Conservation (phyloP, 179 eudicot species). For the Nepenthes alata region DNA sequence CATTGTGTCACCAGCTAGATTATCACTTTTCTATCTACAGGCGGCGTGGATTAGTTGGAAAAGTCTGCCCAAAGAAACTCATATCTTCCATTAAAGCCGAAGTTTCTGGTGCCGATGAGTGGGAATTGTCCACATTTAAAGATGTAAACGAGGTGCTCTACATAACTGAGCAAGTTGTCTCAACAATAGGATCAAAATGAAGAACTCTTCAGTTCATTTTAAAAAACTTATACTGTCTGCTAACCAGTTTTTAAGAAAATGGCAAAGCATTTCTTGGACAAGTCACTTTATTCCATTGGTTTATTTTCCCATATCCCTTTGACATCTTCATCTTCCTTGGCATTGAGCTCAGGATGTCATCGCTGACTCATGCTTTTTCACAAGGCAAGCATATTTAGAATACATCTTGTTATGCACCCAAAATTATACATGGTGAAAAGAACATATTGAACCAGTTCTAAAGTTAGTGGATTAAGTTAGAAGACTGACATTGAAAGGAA, state of each 20-base stretch:
- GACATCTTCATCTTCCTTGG: slow-evolving; percentile 33
- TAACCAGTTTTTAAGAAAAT: neutral
- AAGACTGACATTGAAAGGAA: too few relatives aligned
- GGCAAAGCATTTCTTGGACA: slow-evolving; percentile 44
- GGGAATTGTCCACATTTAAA: slow-evolving; percentile 34
- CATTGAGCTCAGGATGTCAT: slow-evolving; percentile 47
- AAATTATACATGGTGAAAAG: neutral
- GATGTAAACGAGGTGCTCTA: slow-evolving; percentile 7
- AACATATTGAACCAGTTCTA: too few relatives aligned
- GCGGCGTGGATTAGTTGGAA: slow-evolving; percentile 68
- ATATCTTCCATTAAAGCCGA: slow-evolving; percentile 54
- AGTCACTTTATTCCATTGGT: slow-evolving; percentile 57
- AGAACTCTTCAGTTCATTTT: too few relatives aligned
- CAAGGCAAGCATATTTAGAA: slow-evolving; percentile 33
- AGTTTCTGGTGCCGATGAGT: slow-evolving; percentile 23
- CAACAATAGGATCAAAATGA: too few relatives aligned
- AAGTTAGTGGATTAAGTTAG: too few relatives aligned
- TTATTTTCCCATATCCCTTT: slow-evolving; percentile 42
- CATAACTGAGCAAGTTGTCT: too few relatives aligned
- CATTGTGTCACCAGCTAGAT: neutral
- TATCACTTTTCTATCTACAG: slow-evolving; percentile 17
- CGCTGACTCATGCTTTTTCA: slow-evolving; percentile 54
- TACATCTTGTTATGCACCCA: neutral
- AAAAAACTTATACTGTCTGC: too few relatives aligned
- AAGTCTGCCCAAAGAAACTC: slow-evolving; percentile 67